These are phyloP conservation scores for Fistulifera solaris DNA, from an alignment of 108 stramenopile species.

Conservation along the genomic window DNA sequence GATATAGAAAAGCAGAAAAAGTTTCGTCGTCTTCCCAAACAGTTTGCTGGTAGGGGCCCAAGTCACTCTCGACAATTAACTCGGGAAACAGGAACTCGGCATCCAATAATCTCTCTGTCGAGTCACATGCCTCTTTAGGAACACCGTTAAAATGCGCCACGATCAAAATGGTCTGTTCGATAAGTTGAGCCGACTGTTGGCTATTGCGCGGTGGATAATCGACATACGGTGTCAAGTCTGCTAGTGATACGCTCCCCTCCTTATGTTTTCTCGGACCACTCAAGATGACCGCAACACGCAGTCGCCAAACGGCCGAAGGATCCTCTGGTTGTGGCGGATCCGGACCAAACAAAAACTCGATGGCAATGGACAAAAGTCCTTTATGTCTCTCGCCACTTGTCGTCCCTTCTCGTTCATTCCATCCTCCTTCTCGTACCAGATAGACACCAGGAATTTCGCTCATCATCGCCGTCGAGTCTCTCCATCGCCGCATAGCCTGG, in stretches of 20 bases:
- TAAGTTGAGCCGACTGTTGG: constrained; percentile 20
- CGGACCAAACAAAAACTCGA: constrained; percentile 83
- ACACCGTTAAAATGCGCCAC: constrained; percentile 75
- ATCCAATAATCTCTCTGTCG: background rate
- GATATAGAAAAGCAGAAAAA: constrained; percentile 8
- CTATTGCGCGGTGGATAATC: constrained; percentile 51
- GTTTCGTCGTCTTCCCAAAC: constrained; percentile 25
- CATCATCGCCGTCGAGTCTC: background rate
- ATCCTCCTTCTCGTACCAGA: constrained; percentile 14
- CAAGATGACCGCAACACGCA: constrained; percentile 51
- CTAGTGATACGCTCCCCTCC: constrained; percentile 29
- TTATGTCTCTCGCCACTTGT: constrained; percentile 25
- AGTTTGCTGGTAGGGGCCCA: constrained; percentile 8
- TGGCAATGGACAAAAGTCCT: constrained; percentile 59
- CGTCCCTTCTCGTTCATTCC: constrained; percentile 9
- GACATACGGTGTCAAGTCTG: constrained; percentile 47
- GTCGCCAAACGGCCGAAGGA: constrained; percentile 51
- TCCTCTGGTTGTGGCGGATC: constrained; percentile 20
- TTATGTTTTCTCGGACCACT: constrained; percentile 15
- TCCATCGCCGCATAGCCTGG: constrained; percentile 27
- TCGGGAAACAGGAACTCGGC: constrained; percentile 66
- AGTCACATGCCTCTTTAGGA: constrained; percentile 26
- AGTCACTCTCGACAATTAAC: constrained; percentile 44
- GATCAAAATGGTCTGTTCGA: constrained; percentile 40
- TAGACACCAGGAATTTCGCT: constrained; percentile 12